Evolutionary conservation across 2,329 filamentous ascomycete genomes (phyloP).

Genomic region (Sarocladium strictum): DNA sequence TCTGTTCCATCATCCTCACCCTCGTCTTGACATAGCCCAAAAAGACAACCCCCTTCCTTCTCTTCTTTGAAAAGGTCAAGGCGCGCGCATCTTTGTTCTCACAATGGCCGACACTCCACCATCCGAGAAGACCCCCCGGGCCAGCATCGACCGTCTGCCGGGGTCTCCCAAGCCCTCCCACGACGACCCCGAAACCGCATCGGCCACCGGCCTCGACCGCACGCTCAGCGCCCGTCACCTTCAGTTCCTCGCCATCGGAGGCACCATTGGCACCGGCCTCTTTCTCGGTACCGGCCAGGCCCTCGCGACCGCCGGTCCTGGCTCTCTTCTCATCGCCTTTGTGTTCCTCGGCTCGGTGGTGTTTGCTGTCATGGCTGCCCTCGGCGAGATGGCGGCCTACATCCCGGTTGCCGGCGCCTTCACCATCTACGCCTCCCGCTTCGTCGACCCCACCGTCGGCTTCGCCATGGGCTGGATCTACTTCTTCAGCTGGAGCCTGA

Average conservation of each 20-base stretch:
- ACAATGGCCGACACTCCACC: not conserved
- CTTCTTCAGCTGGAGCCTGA: slow-evolving; percentile 73
- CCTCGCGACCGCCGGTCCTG: slow-evolving; percentile 58
- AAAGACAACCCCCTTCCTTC: no score
- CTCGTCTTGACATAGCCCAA: not conserved
- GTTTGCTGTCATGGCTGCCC: slow-evolving; percentile 66
- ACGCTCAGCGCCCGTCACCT: slow-evolving; percentile 34
- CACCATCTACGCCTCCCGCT: slow-evolving; percentile 68
- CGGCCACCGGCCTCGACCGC: slow-evolving; percentile 28
- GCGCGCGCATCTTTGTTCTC: not conserved
- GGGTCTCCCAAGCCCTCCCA: not conserved
- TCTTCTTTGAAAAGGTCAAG: not conserved
- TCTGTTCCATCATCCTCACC: not conserved
- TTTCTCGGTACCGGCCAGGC: slow-evolving; percentile 63
- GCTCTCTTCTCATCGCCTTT: slow-evolving; percentile 62
- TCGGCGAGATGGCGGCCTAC: slow-evolving; percentile 71
- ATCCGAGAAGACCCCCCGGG: slow-evolving; percentile 10
- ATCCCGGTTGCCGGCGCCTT: slow-evolving; percentile 74
- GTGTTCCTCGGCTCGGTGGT: slow-evolving; percentile 64
- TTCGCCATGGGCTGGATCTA: slow-evolving; percentile 82
- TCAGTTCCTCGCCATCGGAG: slow-evolving; percentile 48
- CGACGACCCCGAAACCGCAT: slow-evolving; percentile 33
- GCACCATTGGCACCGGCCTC: slow-evolving; percentile 60
- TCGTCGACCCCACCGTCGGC: slow-evolving; percentile 65
- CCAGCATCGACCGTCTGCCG: slow-evolving; percentile 9